Evolutionary conservation across 768 basidiomycete genomes (phyloP).

Genomic region (Dioszegia hungarica): DNA sequence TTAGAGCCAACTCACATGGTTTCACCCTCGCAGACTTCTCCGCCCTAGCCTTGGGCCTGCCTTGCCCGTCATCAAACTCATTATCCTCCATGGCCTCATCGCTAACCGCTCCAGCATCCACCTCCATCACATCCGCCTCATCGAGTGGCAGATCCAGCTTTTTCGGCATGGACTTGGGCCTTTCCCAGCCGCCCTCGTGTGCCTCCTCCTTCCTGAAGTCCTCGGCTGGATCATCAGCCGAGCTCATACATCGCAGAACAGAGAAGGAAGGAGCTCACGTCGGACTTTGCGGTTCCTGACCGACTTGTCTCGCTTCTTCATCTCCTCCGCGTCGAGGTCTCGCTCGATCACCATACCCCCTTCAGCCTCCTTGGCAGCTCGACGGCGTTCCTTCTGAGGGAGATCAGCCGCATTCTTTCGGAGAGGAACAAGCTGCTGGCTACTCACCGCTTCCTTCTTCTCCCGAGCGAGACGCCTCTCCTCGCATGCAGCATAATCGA

Average conservation of each 20-base stretch:
- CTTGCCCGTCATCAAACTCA: neutral
- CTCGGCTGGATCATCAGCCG: neutral
- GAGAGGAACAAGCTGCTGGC: neutral
- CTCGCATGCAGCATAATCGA: neutral
- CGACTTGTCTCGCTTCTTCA: slow-evolving; percentile 2
- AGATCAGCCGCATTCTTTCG: neutral
- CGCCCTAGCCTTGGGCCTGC: neutral
- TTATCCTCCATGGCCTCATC: slow-evolving; percentile 2
- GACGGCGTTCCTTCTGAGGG: neutral
- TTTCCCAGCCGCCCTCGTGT: neutral
- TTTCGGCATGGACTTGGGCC: neutral
- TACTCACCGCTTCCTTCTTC: neutral
- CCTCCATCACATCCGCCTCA: neutral
- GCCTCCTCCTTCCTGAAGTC: neutral
- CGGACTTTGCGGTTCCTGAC: neutral
- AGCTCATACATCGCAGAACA: neutral
- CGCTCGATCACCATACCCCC: too few relatives aligned
- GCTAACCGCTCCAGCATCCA: neutral
- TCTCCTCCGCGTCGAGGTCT: neutral
- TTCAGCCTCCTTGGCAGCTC: neutral
- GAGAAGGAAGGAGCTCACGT: neutral
- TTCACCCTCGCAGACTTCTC: too few relatives aligned
- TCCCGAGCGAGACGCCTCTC: neutral
- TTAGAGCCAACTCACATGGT: too few relatives aligned
- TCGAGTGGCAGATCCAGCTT: neutral